Evolutionary conservation across 164 flowering plant species (phyloP), one percentile per base, ranked within the genome.

Genomic region (Chimonanthus praecox): DNA sequence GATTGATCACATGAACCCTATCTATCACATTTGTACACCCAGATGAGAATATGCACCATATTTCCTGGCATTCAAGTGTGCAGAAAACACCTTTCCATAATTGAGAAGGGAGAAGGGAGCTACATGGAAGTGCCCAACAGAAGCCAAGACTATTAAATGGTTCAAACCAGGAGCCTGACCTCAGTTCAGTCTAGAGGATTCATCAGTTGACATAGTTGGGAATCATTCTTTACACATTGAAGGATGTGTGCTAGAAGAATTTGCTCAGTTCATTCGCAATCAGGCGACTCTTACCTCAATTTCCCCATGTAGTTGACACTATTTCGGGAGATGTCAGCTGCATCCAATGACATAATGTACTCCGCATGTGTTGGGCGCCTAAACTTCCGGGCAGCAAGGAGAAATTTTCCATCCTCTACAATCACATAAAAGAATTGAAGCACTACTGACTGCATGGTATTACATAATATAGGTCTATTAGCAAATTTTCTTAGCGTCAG

Each of bases 401-500:
- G 78, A 58, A 76, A 76, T 48, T 76, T 76, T 11, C 78, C 78
- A 58, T 66, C 72, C 61, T 76, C 75, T 76, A 13, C 71, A 72
- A 47, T 21, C 9, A 65, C 47, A 51, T 43, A 6, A 15, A 49
- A 21, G 44, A 69, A 21, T 11, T 13, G 44, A 49, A 48, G 49
- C n/a, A 10, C 58, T 69, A 13, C 10, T 45, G 61, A 15, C 0
- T 4, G 4, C 60, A 54, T 54, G 16, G 4, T 54, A n/a, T 13
- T 54, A 54, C 13, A n/a, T 13, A 54, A 54, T 33, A 33, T 33
- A 33, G 33, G 33, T 33, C 33, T 33, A 33, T 1, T 1, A 33
- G 33, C 33, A 33, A 33, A 0, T 33, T 33, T 33, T 1, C 0
- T 33, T 33, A 33, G 33, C 33, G 0, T 33, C 33, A 33, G 1